A percentile compares a stretch with the other conserved stretches of the same genome.
These are phyloP conservation scores for Prunus yedoensis DNA, from an alignment of 331 rosid genomes.

Conservation along the genomic window DNA sequence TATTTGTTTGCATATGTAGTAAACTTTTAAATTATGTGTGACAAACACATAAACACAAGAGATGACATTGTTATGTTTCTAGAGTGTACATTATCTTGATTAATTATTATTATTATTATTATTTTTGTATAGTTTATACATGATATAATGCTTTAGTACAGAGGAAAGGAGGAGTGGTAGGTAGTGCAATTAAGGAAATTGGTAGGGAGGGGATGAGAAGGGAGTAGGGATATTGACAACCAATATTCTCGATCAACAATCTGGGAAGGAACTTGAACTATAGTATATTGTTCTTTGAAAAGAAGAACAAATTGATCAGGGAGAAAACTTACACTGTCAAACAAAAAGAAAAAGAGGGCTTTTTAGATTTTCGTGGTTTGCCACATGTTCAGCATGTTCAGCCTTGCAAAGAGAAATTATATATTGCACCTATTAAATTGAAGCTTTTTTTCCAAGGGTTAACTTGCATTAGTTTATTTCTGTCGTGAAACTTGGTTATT, in stretches of 20 bases:
- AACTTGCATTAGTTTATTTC: not conserved
- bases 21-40: not conserved
- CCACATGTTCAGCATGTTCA: not conserved
- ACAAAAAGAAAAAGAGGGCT: not conserved
- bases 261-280: not conserved
- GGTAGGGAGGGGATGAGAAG: not conserved
- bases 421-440: not conserved
- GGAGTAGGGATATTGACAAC: not conserved
- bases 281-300: too few relatives aligned
- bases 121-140: not conserved
- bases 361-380: not conserved
- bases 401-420: not conserved
- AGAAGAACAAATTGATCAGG: not conserved
- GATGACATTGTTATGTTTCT: constrained; percentile 1
- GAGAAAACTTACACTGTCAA: not conserved
- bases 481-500: not conserved
- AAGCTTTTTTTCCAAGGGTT: not conserved
- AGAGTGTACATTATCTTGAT: not conserved
- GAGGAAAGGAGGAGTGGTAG: not conserved
- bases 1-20: not conserved
- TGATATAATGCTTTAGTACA: not conserved
- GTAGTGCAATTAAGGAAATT: constrained; percentile 1
- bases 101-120: too few relatives aligned
- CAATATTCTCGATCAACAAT: not conserved
- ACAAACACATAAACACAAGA: not conserved